phyloP scores from a whole-genome alignment of 1,284 basidiomycete genomes.

The Pholiota adiposa region DNA sequence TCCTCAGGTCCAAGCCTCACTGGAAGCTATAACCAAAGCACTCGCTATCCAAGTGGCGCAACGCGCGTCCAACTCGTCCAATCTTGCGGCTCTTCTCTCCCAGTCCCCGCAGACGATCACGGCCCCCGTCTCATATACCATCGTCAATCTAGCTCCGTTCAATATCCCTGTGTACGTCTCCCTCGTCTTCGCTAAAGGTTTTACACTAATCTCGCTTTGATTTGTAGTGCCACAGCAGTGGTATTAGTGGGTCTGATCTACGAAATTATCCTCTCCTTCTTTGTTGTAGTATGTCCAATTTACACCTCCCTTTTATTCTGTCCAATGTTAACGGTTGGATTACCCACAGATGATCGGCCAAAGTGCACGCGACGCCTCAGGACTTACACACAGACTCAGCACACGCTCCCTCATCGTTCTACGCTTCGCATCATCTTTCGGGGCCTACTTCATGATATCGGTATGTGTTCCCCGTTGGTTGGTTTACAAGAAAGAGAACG shows the following conservation, averaged over 20 bases:
- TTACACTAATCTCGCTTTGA: not conserved
- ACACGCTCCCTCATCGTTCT: conserved; percentile 56
- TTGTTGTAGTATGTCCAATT: conserved; percentile 33
- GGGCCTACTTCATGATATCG: conserved; percentile 62
- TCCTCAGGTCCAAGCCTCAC: conserved; percentile 26
- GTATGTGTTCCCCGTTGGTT: too few species aligned
- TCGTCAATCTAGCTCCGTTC: conserved; percentile 36
- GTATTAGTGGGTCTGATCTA: conserved; percentile 80
- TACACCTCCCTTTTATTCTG: not conserved
- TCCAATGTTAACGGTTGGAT: not conserved
- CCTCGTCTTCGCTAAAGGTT: not conserved
- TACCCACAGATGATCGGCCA: conserved; percentile 29
- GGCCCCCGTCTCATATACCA: conserved; percentile 32
- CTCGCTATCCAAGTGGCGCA: conserved; percentile 42
- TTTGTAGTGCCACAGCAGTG: conserved; percentile 62
- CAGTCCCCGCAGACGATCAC: conserved; percentile 40
- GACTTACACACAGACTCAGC: conserved; percentile 52
- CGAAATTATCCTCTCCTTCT: conserved; percentile 60
- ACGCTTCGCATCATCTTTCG: conserved; percentile 56
- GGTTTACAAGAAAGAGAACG: too few species aligned
- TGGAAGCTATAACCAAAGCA: conserved; percentile 31
- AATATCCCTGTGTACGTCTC: conserved; percentile 36
- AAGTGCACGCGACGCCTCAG: conserved; percentile 40
- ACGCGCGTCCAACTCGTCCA: conserved; percentile 34
- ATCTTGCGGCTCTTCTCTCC: conserved; percentile 48